Evolutionary conservation across 179 eudicot genomes (phyloP).

Genomic region (Patellifolia procumbens): DNA sequence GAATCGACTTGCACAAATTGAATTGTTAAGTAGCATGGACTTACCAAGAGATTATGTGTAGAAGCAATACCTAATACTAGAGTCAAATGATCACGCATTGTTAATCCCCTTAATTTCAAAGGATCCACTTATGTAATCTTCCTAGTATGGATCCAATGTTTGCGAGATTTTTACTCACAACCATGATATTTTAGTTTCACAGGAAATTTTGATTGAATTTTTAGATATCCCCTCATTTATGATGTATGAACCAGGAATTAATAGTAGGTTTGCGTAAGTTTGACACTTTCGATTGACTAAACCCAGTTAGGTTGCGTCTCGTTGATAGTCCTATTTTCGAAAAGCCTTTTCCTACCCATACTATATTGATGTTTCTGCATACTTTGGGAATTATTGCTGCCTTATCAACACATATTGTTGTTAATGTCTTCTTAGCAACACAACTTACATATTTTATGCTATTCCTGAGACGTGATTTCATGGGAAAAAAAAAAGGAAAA

Average conservation of each 20-base stretch:
- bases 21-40: background rate
- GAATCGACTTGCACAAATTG: background rate
- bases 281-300: background rate
- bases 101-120: background rate
- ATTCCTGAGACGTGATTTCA: background rate
- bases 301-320: background rate
- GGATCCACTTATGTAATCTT: background rate
- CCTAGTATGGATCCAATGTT: background rate
- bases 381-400: background rate
- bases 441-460: background rate
- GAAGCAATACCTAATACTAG: background rate
- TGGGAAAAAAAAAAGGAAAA: background rate
- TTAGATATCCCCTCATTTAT: background rate
- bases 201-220: background rate
- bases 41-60: background rate
- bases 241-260: background rate
- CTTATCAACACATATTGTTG: background rate
- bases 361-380: too few relatives aligned
- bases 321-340: background rate
- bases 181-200: background rate
- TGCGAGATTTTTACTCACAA: background rate
- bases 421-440: background rate
- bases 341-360: background rate
- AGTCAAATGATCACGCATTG: background rate
- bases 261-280: background rate